These are phyloP conservation scores for Candida nonsorbophila DNA, from an alignment of 805 yeast species.

Conservation along the genomic window DNA sequence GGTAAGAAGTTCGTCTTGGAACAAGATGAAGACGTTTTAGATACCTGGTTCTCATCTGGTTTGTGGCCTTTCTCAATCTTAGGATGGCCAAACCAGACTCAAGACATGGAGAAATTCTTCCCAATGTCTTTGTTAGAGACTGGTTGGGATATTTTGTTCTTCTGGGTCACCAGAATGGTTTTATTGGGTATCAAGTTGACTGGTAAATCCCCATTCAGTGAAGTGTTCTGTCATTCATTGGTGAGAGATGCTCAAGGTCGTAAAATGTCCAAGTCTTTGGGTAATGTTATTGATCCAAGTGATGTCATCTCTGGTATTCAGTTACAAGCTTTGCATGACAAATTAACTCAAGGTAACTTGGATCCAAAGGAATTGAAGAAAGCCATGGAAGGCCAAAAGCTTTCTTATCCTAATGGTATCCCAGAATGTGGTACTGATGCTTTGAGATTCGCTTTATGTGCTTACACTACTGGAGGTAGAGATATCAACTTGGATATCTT, in stretches of 20 bases:
- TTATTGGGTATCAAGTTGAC: conserved; percentile 85
- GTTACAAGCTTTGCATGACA: conserved; percentile 71
- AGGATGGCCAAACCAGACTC: conserved; percentile 87
- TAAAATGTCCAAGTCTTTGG: conserved; percentile 96
- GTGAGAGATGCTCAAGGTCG: conserved; percentile 99
- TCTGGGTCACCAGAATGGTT: conserved; percentile 98
- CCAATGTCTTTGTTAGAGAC: conserved; percentile 96
- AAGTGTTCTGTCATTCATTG: conserved; percentile 96
- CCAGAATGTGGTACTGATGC: conserved; percentile 99
- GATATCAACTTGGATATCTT: conserved; percentile 94
- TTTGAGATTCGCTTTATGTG: conserved; percentile 94
- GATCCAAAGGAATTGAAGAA: conserved; percentile 83
- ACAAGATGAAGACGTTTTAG: conserved; percentile 97
- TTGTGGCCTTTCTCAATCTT: conserved; percentile 96
- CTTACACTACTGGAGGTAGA: conserved; percentile 97
- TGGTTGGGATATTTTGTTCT: conserved; percentile 98
- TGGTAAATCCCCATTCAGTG: conserved; percentile 87
- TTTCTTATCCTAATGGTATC: conserved; percentile 92
- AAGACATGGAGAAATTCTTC: conserved; percentile 70
- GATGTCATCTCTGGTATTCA: conserved; percentile 91
- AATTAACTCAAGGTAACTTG: conserved; percentile 75
- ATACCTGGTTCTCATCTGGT: conserved; percentile 98
- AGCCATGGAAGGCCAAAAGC: conserved; percentile 83
- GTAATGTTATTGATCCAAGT: conserved; percentile 93
- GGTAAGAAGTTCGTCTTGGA: conserved; percentile 65